Evolutionary conservation across 2,329 filamentous ascomycete species (phyloP).

Genomic region (Xylariaceae sp.): DNA sequence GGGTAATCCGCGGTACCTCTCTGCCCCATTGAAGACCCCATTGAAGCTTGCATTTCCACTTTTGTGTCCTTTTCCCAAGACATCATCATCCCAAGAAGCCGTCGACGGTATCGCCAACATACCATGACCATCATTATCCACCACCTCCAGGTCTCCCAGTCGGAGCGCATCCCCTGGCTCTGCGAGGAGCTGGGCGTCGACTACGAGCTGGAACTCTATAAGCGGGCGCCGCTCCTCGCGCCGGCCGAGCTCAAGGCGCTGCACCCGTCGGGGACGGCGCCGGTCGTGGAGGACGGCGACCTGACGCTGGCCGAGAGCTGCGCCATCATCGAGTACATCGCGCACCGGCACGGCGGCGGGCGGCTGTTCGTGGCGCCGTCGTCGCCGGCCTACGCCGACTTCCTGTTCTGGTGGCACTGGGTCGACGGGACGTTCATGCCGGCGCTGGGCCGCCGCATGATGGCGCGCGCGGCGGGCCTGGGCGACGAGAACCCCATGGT

Average conservation of each 20-base stretch:
- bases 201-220: constrained; percentile 8
- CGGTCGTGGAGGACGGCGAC: constrained; percentile 2
- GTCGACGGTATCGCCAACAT: too few species aligned
- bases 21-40: too few species aligned
- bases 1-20: too few species aligned
- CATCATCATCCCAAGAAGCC: too few species aligned
- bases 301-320: not conserved
- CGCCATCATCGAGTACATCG: not conserved
- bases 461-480: constrained; percentile 15
- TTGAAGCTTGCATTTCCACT: too few species aligned
- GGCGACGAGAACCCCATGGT: constrained; percentile 21
- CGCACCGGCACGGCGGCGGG: not conserved
- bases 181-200: constrained; percentile 9
- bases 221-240: constrained; percentile 3
- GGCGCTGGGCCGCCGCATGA: constrained; percentile 29
- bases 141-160: constrained; percentile 11
- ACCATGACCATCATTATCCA: constrained; percentile 10
- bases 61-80: too few species aligned
- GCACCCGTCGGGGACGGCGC: constrained; percentile 7
- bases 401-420: constrained; percentile 30
- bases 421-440: constrained; percentile 38
- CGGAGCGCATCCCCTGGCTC: constrained; percentile 12
- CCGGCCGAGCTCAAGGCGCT: constrained; percentile 5
- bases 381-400: not conserved
- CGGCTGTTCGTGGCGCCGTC: not conserved